phyloP scores from a whole-genome alignment of 177 flowering plant genomes.

The Vitis hybrid region DNA sequence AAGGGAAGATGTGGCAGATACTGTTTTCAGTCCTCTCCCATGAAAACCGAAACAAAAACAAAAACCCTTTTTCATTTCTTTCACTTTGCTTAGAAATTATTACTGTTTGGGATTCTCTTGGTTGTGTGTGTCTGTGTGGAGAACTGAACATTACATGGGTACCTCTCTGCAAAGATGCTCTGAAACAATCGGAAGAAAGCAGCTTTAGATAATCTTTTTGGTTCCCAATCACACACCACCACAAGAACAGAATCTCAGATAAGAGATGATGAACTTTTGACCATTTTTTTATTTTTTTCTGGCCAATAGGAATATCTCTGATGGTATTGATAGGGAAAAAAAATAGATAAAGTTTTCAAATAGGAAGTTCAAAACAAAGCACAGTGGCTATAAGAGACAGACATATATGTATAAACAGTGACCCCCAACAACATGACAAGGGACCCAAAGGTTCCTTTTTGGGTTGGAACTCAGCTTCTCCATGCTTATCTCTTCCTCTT shows the following conservation, averaged over 20 bases:
- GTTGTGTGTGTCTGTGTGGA: conserved; percentile 8
- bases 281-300: conserved; percentile 17
- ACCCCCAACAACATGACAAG: conserved; percentile 54
- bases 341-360: conserved; percentile 9
- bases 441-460: conserved; percentile 33
- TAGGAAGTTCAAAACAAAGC: conserved; percentile 33
- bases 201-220: conserved; percentile 39
- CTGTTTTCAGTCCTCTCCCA: conserved; percentile 26
- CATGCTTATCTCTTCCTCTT: conserved; percentile 44
- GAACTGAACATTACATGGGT: conserved; percentile 10
- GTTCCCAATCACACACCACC: conserved; percentile 58
- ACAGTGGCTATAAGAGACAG: conserved; percentile 31
- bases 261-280: conserved; percentile 57
- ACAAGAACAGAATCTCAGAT: conserved; percentile 63
- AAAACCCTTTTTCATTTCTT: background rate
- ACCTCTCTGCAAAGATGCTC: conserved; percentile 44
- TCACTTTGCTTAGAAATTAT: conserved; percentile 9
- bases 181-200: conserved; percentile 33
- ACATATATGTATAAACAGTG: conserved; percentile 37
- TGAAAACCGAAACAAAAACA: conserved; percentile 2
- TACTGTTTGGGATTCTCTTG: conserved; percentile 19
- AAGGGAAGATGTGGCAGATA: conserved; percentile 19
- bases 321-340: conserved; percentile 20
- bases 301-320: conserved; percentile 29
- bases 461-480: conserved; percentile 35